Conservation (phyloP, 2,329 filamentous ascomycete genomes). For the Ophiocordyceps camponoti-leonardi region DNA sequence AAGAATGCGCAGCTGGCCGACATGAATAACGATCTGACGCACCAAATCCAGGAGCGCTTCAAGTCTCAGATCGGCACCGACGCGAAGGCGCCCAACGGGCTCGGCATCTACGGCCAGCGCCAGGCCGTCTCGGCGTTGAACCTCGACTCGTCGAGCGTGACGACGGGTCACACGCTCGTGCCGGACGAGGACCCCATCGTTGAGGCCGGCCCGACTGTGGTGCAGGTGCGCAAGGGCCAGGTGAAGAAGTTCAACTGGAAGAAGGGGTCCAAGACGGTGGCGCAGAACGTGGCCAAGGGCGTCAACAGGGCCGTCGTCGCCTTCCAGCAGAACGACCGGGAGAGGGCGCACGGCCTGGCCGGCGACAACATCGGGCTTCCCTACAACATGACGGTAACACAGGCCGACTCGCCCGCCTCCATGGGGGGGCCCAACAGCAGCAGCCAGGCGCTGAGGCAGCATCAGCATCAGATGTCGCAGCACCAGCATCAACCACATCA, state of each 20-base stretch:
- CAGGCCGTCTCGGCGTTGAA: conserved; percentile 34
- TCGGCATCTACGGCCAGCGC: conserved; percentile 38
- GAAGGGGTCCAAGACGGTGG: conserved; percentile 84
- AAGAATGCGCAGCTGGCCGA: conserved; percentile 91
- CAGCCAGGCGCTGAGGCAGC: background rate
- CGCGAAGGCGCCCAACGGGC: conserved; percentile 30
- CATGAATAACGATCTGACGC: conserved; percentile 88
- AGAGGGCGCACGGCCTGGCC: conserved; percentile 34
- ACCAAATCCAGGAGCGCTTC: conserved; percentile 86
- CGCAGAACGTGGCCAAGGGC: conserved; percentile 85
- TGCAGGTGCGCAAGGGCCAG: conserved; percentile 88
- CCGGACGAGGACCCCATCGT: conserved; percentile 49
- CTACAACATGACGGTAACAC: conserved; percentile 49
- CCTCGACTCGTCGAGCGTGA: conserved; percentile 33
- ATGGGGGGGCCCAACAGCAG: conserved; percentile 13
- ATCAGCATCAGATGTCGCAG: background rate
- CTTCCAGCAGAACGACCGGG: conserved; percentile 42
- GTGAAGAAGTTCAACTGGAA: conserved; percentile 98
- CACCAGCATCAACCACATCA: background rate
- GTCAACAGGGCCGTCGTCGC: conserved; percentile 82
- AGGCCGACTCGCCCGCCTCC: conserved; percentile 29
- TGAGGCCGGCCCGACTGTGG: conserved; percentile 73
- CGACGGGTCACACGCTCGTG: conserved; percentile 41
- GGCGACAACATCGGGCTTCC: conserved; percentile 51
- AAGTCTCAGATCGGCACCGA: conserved; percentile 52